phyloP scores from a whole-genome alignment of 495 filamentous ascomycete species.

The Apiosordaria backusii region DNA sequence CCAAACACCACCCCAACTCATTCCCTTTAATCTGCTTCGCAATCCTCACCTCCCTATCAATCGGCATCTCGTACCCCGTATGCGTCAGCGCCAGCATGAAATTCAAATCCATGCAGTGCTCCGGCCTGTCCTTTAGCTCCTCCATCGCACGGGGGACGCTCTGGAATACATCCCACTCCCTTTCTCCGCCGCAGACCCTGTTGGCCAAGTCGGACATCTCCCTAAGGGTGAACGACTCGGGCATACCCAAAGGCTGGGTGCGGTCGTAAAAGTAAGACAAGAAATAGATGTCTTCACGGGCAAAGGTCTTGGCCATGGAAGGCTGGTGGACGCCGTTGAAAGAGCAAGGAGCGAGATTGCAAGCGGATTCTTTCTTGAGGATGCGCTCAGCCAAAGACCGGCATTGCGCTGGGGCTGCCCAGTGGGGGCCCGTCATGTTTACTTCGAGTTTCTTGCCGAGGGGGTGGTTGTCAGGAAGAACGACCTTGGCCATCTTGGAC shows the following conservation, averaged over 20 bases:
- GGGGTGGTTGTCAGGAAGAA: conserved; percentile 57
- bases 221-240: conserved; percentile 82
- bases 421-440: conserved; percentile 82
- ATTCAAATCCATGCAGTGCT: conserved; percentile 90
- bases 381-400: conserved; percentile 86
- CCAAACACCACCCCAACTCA: conserved; percentile 96
- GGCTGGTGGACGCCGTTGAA: conserved; percentile 98
- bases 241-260: conserved; percentile 87
- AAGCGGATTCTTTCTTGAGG: conserved; percentile 79
- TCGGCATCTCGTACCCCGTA: conserved; percentile 96
- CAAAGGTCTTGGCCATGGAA: conserved; percentile 85
- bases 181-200: conserved; percentile 77
- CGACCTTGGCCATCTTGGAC: conserved; percentile 63
- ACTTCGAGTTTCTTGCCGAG: conserved; percentile 61
- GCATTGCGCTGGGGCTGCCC: conserved; percentile 76
- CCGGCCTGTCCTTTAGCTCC: conserved; percentile 74
- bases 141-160: conserved; percentile 66
- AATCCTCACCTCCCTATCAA: conserved; percentile 92
- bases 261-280: conserved; percentile 98
- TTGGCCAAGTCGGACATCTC: conserved; percentile 81
- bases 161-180: conserved; percentile 73
- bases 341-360: conserved; percentile 83
- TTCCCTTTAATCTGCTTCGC: conserved; percentile 98
- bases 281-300: conserved; percentile 87
- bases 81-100: conserved; percentile 92